Evolutionary conservation across 352 stramenopile species (phyloP).

Genomic region (Phytopythium boreale): DNA sequence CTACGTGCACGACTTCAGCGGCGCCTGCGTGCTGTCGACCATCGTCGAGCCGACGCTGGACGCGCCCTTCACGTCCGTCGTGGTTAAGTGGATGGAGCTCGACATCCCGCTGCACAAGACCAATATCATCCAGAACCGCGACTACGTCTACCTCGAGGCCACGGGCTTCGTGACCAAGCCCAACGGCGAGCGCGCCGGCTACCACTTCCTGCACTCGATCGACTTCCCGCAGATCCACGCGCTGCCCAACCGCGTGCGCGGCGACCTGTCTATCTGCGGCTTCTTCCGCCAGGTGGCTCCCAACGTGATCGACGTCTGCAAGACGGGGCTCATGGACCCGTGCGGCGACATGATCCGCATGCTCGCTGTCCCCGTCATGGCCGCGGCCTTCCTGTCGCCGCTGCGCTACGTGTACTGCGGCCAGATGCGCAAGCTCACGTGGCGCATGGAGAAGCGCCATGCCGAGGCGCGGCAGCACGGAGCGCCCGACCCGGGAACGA

Average conservation of each 20-base stretch:
- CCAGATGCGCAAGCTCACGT: slow-evolving; percentile 68
- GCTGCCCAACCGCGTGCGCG: slow-evolving; percentile 33
- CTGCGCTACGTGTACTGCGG: slow-evolving; percentile 40
- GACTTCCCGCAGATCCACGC: slow-evolving; percentile 32
- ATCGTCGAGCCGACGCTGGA: slow-evolving; percentile 20
- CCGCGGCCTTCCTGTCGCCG: slow-evolving; percentile 34
- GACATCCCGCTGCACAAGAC: slow-evolving; percentile 26
- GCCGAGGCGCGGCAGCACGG: slow-evolving; percentile 22
- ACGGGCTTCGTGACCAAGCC: slow-evolving; percentile 23
- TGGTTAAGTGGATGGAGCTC: slow-evolving; percentile 37
- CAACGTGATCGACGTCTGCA: slow-evolving; percentile 45
- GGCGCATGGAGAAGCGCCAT: slow-evolving; percentile 43
- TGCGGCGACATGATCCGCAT: slow-evolving; percentile 38
- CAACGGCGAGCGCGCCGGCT: slow-evolving; percentile 30
- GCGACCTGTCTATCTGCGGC: slow-evolving; percentile 44
- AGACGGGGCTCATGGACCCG: slow-evolving; percentile 29
- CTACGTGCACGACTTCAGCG: slow-evolving; percentile 28
- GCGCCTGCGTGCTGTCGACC: slow-evolving; percentile 23
- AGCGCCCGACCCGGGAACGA: slow-evolving; percentile 17
- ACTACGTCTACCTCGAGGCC: slow-evolving; percentile 44
- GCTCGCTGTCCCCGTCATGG: slow-evolving; percentile 31
- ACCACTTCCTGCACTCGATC: slow-evolving; percentile 40
- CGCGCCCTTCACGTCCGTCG: slow-evolving; percentile 21
- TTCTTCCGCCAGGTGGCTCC: slow-evolving; percentile 47
- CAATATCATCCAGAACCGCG: slow-evolving; percentile 29